Conservation (phyloP, 768 basidiomycete genomes). For the Russula emetica region DNA sequence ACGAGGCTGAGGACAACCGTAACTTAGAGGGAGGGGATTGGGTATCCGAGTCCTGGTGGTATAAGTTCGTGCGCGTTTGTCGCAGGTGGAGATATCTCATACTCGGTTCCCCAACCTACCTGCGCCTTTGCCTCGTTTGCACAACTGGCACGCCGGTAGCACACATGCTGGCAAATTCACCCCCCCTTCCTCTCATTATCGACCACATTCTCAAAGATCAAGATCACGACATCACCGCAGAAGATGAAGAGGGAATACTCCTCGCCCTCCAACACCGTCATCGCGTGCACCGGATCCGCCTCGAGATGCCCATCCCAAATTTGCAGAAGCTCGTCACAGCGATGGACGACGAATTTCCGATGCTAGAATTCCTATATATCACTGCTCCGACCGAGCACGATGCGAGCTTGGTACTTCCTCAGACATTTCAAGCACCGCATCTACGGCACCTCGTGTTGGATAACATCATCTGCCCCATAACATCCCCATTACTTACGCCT, state of each 20-base stretch:
- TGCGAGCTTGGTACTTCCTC: background rate
- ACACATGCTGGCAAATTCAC: slow-evolving; percentile 4
- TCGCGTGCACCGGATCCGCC: background rate
- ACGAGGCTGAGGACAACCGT: background rate
- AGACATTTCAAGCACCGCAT: background rate
- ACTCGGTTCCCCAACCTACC: background rate
- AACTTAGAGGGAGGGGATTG: background rate
- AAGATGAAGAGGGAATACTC: background rate
- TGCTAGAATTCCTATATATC: background rate
- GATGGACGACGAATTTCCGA: background rate
- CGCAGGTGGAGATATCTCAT: background rate
- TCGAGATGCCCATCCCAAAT: background rate
- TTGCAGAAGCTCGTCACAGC: background rate
- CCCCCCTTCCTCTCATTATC: background rate
- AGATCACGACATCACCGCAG: background rate
- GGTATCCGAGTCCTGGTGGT: background rate
- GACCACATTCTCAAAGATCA: background rate
- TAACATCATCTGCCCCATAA: background rate
- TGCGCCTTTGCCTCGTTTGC: background rate
- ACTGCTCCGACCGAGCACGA: background rate
- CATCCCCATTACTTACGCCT: background rate
- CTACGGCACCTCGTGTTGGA: background rate
- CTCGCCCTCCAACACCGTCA: background rate
- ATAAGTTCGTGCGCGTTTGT: background rate
- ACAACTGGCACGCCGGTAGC: background rate